phyloP scores from a whole-genome alignment of 169 alveolate species.

The Plasmodium ovale region DNA sequence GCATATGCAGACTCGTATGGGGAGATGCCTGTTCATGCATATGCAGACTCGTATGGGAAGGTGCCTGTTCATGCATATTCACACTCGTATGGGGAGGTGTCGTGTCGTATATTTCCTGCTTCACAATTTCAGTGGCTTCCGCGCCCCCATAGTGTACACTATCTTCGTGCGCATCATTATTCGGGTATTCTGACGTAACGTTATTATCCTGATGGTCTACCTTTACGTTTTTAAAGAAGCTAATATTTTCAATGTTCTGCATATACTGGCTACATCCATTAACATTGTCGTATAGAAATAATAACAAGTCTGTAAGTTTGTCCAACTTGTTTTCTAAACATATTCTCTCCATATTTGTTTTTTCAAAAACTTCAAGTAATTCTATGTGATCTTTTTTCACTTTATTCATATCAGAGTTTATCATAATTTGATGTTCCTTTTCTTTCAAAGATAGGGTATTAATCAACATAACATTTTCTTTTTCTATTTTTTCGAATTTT shows the following conservation, averaged over 20 bases:
- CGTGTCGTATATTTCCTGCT: too few species aligned
- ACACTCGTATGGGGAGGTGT: too few species aligned
- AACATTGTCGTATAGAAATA: constrained; percentile 56
- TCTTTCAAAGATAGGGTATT: constrained; percentile 8
- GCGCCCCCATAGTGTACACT: too few species aligned
- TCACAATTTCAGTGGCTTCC: too few species aligned
- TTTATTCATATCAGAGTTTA: constrained; percentile 1
- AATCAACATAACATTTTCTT: constrained; percentile 2
- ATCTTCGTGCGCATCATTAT: neutral
- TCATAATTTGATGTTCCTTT: constrained; percentile 12
- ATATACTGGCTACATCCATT: constrained; percentile 34
- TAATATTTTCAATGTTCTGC: constrained; percentile 46
- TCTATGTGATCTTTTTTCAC: constrained; percentile 8
- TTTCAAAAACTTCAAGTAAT: constrained; percentile 3
- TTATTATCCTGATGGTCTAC: neutral
- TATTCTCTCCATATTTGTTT: constrained; percentile 14
- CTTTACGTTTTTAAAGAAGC: constrained; percentile 23
- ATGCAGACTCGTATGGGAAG: neutral
- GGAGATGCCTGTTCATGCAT: neutral
- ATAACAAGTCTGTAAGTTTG: constrained; percentile 57
- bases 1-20: neutral
- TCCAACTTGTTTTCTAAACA: constrained; percentile 17
- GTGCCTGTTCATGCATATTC: neutral
- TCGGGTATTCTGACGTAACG: neutral
- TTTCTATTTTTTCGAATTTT: constrained; percentile 27